Evolutionary conservation across 2,329 filamentous ascomycete species (phyloP).

Genomic region (Diaporthe capsici): DNA sequence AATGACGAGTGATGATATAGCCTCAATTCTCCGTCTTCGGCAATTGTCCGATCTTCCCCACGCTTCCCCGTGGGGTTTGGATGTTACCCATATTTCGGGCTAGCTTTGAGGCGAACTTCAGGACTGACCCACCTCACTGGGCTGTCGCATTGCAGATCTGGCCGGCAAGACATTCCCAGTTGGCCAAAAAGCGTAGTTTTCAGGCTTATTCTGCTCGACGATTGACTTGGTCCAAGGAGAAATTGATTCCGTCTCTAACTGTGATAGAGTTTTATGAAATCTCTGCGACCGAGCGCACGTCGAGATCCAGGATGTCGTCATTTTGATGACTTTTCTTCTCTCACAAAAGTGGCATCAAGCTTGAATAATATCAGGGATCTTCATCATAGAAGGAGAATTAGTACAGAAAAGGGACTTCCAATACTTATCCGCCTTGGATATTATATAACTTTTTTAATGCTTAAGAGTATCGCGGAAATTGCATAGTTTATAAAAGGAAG

Average conservation of each 20-base stretch:
- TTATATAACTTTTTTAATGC: too few relatives aligned
- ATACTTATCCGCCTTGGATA: too few relatives aligned
- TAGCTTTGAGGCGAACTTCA: slow-evolving; percentile 32
- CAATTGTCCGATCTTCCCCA: slow-evolving; percentile 5
- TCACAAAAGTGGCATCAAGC: neutral
- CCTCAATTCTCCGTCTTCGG: neutral
- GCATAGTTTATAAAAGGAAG: too few relatives aligned
- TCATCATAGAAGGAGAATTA: too few relatives aligned
- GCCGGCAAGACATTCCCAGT: slow-evolving; percentile 6
- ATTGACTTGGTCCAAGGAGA: slow-evolving; percentile 5
- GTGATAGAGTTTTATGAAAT: neutral
- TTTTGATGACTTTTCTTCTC: neutral
- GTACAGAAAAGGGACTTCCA: too few relatives aligned
- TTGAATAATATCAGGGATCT: neutral
- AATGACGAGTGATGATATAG: neutral
- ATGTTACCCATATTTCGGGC: slow-evolving; percentile 10
- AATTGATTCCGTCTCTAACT: neutral
- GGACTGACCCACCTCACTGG: slow-evolving; percentile 1
- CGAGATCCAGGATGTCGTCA: neutral
- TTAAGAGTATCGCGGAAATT: too few relatives aligned
- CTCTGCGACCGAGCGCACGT: neutral
- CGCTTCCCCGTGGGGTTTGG: slow-evolving; percentile 7
- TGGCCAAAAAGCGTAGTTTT: neutral
- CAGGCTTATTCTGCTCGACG: neutral
- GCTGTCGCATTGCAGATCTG: slow-evolving; percentile 15